Conservation (phyloP, 805 yeast species). For the Ogataea paradorogensis region DNA sequence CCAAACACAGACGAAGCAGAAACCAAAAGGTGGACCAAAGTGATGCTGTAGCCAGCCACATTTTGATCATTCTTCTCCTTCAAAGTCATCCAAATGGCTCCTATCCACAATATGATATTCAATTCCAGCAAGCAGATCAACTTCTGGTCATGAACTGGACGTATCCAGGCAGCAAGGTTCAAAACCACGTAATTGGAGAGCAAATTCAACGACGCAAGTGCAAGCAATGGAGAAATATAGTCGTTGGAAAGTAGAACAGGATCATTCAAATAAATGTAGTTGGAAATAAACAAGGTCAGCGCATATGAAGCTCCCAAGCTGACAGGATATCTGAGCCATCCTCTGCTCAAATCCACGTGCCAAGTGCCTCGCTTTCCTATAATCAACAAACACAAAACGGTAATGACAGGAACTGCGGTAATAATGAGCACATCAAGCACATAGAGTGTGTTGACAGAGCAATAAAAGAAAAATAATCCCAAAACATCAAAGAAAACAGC, state of each 20-base stretch:
- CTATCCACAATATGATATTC: slow-evolving; percentile 55
- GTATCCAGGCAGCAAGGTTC: slow-evolving; percentile 41
- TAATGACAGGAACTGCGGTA: slow-evolving; percentile 51
- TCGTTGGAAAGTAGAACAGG: slow-evolving; percentile 52
- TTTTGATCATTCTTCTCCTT: slow-evolving; percentile 46
- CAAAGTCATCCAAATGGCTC: slow-evolving; percentile 49
- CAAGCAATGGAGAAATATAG: slow-evolving; percentile 47
- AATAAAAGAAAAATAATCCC: slow-evolving; percentile 53
- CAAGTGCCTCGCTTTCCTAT: slow-evolving; percentile 47
- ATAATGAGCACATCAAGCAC: slow-evolving; percentile 52
- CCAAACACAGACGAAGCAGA: slow-evolving; percentile 52
- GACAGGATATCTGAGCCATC: slow-evolving; percentile 57
- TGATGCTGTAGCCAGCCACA: slow-evolving; percentile 50
- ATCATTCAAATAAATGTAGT: slow-evolving; percentile 41
- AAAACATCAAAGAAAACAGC: slow-evolving; percentile 68
- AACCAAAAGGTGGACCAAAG: slow-evolving; percentile 44
- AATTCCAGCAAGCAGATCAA: slow-evolving; percentile 54
- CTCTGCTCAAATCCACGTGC: slow-evolving; percentile 41
- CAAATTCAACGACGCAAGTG: slow-evolving; percentile 46
- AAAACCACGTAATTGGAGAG: slow-evolving; percentile 56
- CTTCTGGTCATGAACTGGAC: slow-evolving; percentile 58
- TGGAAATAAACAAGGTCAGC: slow-evolving; percentile 35
- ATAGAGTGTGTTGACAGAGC: slow-evolving; percentile 50
- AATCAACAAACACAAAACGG: slow-evolving; percentile 45
- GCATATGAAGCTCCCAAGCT: slow-evolving; percentile 47